Base-by-base conservation (phyloP, 108 stramenopile species). In the Nannochloropsis salina region DNA sequence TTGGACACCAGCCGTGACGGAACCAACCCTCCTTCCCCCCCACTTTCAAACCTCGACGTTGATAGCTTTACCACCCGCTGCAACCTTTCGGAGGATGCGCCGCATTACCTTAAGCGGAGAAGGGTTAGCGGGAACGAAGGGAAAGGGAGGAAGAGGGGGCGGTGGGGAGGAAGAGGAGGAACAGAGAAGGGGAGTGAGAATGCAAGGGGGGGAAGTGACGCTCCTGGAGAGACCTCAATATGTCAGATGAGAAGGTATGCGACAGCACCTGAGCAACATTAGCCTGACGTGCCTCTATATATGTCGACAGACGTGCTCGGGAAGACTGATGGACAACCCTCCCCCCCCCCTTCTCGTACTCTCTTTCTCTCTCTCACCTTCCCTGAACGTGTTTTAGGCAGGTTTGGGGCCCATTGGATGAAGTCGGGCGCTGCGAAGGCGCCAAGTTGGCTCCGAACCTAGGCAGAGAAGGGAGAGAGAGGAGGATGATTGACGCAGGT, bases 31-130 rank as follows among this genome's bases (percentile, higher is more conserved):
- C 61, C 61, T 3, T 74, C 2, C 61, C n/a, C 61, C 61, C 61
- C 61, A n/a, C 61, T 74, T 8, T n/a, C 61, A n/a, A n/a, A 74
- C 20, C 41, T 81, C 81, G 22, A 22, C 41, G 22, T n/a, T 81
- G 81, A 83, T 43, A 15, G 42, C 43, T 11, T 31, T 83, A 5
- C 82, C 82, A 4, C 22, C 41, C 9, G 15, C 82, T 18, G 82
- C 82, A 42, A 85, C 41, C 45, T 85, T 85, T 61, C 84, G 51
- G 18, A 85, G 61, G n/a, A 85, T 85, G 2, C 84, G 84, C 15
- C 84, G 84, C 84, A 85, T 85, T 11, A 85, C 45, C 61, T 74
- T n/a, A 31, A 31, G 31, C 31, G 31, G 31, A 31, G 31, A 31
- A 31, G 31, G 31, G 31, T 0, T 31, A 31, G 31, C 31, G 61